Percentiles rank a stretch among this genome's conserved stretches.
Conservation (phyloP, 2,329 filamentous ascomycete genomes). For the Hymenoscyphus infarciens region DNA sequence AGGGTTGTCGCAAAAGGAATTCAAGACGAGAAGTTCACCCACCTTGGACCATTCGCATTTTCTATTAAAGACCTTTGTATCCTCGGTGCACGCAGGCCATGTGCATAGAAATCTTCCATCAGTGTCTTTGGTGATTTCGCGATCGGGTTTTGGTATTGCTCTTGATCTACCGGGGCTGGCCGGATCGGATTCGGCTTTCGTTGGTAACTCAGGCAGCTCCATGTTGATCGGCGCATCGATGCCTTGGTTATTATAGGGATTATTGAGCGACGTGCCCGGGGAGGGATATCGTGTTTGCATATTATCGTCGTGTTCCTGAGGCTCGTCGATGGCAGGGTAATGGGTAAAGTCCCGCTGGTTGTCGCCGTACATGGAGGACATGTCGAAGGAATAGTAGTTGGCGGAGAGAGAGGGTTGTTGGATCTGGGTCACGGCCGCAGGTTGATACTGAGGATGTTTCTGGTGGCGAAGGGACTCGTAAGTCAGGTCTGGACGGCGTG, state of each 20-base stretch:
- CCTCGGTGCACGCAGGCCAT: conserved; percentile 63
- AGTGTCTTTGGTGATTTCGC: conserved; percentile 56
- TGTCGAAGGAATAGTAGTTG: conserved; percentile 10
- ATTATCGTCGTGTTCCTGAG: conserved; percentile 31
- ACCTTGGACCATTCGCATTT: conserved; percentile 89
- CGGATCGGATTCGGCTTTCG: conserved; percentile 31
- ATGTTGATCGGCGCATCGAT: conserved; percentile 16
- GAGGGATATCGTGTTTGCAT: conserved; percentile 33
- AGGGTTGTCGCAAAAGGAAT: conserved; percentile 1
- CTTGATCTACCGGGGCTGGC: conserved; percentile 39
- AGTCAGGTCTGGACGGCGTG: conserved; percentile 6
- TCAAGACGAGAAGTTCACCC: conserved; percentile 42
- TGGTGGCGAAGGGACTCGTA: conserved; percentile 19
- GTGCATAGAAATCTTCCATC: conserved; percentile 77
- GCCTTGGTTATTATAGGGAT: conserved; percentile 30
- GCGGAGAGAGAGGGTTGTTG: conserved; percentile 2
- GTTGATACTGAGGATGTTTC: conserved; percentile 9
- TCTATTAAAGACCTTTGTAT: conserved; percentile 64
- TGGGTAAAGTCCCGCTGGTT: conserved; percentile 26
- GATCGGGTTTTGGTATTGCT: conserved; percentile 56
- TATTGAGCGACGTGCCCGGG: conserved; percentile 31
- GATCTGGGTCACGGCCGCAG: conserved; percentile 15
- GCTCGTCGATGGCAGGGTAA: conserved; percentile 29
- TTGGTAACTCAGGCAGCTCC: conserved; percentile 26
- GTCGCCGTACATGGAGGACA: conserved; percentile 33